Evolutionary conservation across 257 asterid species (phyloP), one percentile per base, ranked within the genome.

Genomic region (Ehretia macrophylla): DNA sequence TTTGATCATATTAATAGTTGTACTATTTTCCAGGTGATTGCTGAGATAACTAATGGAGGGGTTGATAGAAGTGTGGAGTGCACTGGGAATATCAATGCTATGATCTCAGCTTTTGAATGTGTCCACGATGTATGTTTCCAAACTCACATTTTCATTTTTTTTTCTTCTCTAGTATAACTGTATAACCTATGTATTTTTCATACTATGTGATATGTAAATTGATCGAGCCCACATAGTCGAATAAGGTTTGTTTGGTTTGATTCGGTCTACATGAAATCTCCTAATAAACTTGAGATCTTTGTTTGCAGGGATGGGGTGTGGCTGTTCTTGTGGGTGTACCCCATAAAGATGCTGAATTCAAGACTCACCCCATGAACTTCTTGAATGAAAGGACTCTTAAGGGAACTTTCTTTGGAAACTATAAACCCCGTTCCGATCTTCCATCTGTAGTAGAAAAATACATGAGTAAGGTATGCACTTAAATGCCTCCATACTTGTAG

Each of bases 361-460:
- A 42, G 47, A 42, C 47, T 42, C 47, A 14, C 47, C 47, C 47
- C 16, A 42, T 42, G 14, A 42, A 42, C 47, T 42, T 42, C 47
- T 42, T 42, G 47, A 42, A 42, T 42, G 47, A 42, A 42, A 42
- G 16, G 47, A 10, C 11, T 42, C 47, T 42, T 2, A 42, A 11
- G 16, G 47, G 47, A 42, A 42, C 47, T 10, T 42, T 42, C 47
- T 42, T 42, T 14, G 47, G 47, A 42, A 42, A 42, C 81, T 85
- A 75, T 21, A 80, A 75, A n/a, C 87, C 87, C 3, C 77, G 83
- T 13, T 40, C 82, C 14, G 83, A 82, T 62, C 72, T 85, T 18
- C 87, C 90, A 1, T 51, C 67, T 0, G 83, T 84, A 4, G 86
- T 84, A 0, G 93, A 84, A 32, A 75, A 77, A 74, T 79, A 81